Evolutionary conservation across 257 asterid species (phyloP), one percentile per base, ranked within the genome.

Genomic region (Echium plantagineum): DNA sequence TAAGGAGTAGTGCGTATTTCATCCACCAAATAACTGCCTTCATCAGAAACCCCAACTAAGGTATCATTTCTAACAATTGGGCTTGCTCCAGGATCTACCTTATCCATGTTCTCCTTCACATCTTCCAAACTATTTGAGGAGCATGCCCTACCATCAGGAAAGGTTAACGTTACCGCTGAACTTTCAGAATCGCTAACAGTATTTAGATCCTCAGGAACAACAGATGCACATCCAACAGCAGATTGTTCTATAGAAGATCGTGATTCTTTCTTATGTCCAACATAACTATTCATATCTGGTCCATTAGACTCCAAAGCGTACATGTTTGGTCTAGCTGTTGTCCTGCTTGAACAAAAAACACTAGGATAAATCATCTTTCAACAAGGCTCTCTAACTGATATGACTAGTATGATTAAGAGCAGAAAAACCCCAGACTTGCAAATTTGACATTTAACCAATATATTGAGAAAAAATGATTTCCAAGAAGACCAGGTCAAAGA

Each of bases 241-340:
- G 67, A 69, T 62, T 72, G 67, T 52, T 66, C 58, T 56, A 66
- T 46, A 54, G 80, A 65, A 57, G 64, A 66, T 47, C 60, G 78
- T 42, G 61, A 65, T 67, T 80, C 89, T 46, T 55, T 58, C 58
- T 63, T 65, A 62, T 72, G 71, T 55, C 71, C 71, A 55, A 32
- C 52, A 20, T 64, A 74, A 58, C 59, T 69, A 3, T 26, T 75
- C 46, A 65, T 83, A 60, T 72, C 83, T 64, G 77, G 72, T 75
- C 47, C 71, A 59, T 65, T 66, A 58, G 70, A 52, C 59, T 80
- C 91, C 26, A 64, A 53, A 26, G 89, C 81, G 73, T 81, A 83
- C 54, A 90, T 74, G 71, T 83, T 74, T 15, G 85, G 80, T 52
- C 94, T 83, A 59, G 83, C 82, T 72, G 61, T 56, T 19, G 75